Evolutionary conservation across 768 basidiomycete genomes (phyloP).

Genomic region (Dentipellis fragilis): DNA sequence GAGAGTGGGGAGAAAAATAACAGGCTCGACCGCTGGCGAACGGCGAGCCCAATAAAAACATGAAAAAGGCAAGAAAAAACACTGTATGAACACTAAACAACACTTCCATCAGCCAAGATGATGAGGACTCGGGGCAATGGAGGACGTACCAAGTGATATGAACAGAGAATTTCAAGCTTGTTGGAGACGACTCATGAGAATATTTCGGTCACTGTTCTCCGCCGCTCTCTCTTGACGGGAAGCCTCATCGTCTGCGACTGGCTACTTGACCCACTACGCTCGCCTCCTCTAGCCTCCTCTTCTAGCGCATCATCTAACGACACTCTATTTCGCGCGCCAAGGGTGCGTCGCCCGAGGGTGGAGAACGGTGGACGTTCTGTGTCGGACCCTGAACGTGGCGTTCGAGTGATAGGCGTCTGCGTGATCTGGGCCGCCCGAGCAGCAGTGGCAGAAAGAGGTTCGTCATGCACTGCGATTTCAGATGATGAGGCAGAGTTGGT

Average conservation of each 20-base stretch:
- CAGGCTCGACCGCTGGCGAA: background rate
- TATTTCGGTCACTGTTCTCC: slow-evolving; percentile 42
- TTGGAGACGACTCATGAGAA: slow-evolving; percentile 21
- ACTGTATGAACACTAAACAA: background rate
- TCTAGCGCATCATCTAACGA: slow-evolving; percentile 31
- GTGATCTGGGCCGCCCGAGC: slow-evolving; percentile 21
- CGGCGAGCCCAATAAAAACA: background rate
- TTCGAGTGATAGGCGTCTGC: slow-evolving; percentile 23
- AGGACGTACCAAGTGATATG: background rate
- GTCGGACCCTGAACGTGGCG: slow-evolving; percentile 36
- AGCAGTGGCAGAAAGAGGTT: slow-evolving; percentile 23
- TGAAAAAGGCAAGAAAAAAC: background rate
- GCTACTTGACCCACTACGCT: slow-evolving; percentile 31
- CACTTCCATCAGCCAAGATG: background rate
- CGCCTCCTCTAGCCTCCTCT: slow-evolving; percentile 22
- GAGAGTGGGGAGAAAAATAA: background rate
- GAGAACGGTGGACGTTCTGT: slow-evolving; percentile 36
- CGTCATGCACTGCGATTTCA: background rate
- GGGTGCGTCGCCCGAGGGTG: slow-evolving; percentile 21
- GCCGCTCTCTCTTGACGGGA: slow-evolving; percentile 29
- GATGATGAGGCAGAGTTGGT: slow-evolving; percentile 20
- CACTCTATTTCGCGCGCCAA: slow-evolving; percentile 30
- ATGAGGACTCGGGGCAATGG: no score
- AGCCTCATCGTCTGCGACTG: slow-evolving; percentile 24
- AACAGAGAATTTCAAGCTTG: background rate